phyloP scores from a whole-genome alignment of 495 filamentous ascomycete species.

The Penicillium macrosclerotiorum region DNA sequence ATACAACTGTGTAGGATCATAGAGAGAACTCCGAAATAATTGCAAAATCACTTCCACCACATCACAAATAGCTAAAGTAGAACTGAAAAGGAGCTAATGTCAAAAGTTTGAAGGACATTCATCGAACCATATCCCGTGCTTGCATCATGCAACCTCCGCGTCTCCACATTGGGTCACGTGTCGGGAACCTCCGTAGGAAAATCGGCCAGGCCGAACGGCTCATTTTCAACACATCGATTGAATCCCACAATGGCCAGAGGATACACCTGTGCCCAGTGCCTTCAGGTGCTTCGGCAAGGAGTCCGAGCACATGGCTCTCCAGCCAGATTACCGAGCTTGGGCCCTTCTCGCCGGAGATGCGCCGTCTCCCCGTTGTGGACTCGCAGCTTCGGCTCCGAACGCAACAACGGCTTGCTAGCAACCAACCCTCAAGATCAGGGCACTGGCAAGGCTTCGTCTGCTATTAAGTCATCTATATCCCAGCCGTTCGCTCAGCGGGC shows the following conservation, averaged over 20 bases:
- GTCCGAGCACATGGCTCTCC: constrained; percentile 15
- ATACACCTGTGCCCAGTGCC: constrained; percentile 44
- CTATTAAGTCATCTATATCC: constrained; percentile 12
- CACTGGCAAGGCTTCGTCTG: constrained; percentile 9
- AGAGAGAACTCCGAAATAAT: no score
- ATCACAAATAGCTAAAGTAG: no score
- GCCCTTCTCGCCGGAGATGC: constrained; percentile 24
- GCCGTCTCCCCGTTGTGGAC: constrained; percentile 24
- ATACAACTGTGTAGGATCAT: background rate
- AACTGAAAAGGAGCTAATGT: no score
- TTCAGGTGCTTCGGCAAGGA: constrained; percentile 36
- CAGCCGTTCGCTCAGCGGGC: constrained; percentile 23
- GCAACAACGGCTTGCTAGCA: constrained; percentile 20
- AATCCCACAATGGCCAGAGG: constrained; percentile 37
- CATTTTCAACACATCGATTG: constrained; percentile 9
- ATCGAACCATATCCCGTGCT: no score
- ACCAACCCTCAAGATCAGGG: constrained; percentile 13
- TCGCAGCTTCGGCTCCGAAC: constrained; percentile 33
- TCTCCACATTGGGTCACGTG: constrained; percentile 14
- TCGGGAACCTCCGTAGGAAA: constrained; percentile 10
- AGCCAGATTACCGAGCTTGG: constrained; percentile 22
- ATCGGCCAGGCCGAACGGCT: constrained; percentile 12
- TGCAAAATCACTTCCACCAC: no score
- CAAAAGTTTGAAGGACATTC: no score
- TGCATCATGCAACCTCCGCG: constrained; percentile 4